Evolutionary conservation across 2,329 filamentous ascomycete species (phyloP).

Genomic region (Paecilomyces sp.): DNA sequence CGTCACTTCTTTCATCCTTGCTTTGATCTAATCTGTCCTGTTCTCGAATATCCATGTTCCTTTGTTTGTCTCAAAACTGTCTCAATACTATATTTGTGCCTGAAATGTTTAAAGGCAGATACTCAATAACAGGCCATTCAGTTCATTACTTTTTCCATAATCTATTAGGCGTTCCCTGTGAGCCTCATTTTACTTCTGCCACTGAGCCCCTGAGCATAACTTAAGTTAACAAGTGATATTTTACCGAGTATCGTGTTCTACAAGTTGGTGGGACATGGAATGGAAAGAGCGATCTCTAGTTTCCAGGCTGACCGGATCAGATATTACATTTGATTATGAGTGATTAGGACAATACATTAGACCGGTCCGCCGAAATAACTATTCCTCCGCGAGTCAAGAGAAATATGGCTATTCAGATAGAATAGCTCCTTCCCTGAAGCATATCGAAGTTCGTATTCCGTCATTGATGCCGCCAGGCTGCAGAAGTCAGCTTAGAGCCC

Average conservation of each 20-base stretch:
- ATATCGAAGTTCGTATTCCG: background rate
- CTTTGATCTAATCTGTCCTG: conserved; percentile 33
- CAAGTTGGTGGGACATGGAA: background rate
- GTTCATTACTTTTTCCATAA: background rate
- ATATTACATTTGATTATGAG: background rate
- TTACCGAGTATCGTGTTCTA: background rate
- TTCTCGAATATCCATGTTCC: conserved; percentile 23
- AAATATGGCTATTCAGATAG: background rate
- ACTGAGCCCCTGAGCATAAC: background rate
- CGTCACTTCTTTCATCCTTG: conserved; percentile 42
- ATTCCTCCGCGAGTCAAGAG: background rate
- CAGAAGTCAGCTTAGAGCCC: background rate
- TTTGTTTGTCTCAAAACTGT: conserved; percentile 14
- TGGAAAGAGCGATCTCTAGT: background rate
- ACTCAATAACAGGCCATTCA: conserved; percentile 7
- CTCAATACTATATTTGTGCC: conserved; percentile 16
- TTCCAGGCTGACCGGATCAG: background rate
- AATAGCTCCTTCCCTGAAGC: background rate
- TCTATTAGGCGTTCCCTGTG: background rate
- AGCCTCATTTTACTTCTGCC: background rate
- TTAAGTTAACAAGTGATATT: background rate
- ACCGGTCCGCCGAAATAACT: background rate
- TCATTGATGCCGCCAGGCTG: background rate
- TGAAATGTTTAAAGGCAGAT: conserved; percentile 15
- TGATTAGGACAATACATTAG: background rate